Base-by-base conservation (phyloP, 352 stramenopile species). In the Hyaloperonospora brassicae region DNA sequence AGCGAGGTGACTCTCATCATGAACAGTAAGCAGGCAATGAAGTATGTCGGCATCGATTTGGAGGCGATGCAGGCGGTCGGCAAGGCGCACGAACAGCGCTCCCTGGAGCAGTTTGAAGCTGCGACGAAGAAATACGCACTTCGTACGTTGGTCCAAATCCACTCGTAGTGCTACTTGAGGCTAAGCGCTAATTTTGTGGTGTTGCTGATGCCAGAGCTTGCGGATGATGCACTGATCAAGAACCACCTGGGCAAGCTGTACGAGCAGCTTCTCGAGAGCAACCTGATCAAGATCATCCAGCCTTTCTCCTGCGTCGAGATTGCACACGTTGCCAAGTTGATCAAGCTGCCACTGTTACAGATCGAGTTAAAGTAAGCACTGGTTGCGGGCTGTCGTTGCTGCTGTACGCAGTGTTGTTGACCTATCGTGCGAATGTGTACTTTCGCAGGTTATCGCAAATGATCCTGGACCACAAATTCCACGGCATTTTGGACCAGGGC, bases 271-370 rank as follows among this genome's bases (percentile, higher is more conserved):
- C 75, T 99, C 10, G 97, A 99, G 64, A 96, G 84, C 44, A 99
- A 99, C 72, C 72, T 99, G 49, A 95, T 98, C 71, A 98, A 98
- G 64, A 98, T 99, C 62, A 98, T 99, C 58, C 95, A 99, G 77
- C 95, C 96, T 12, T 98, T 97, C 66, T 97, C 87, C 24, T 98
- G 91, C 64, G 90, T 98, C 27, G 93, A 99, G 70, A 97, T 99
- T 48, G 78, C 76, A 44, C 96, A 98, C 68, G 90, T 99, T 25
- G 95, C 97, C 8, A 85, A 89, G 54, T 69, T 99, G 36, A 99
- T 99, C 79, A 95, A 98, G 53, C 84, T 99, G 57, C 87, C 94
- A 14, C 57, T 91, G 7, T 17, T 62, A 31, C 84, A 90, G 62
- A 89, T 93, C 45, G 81, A 93, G 58, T 62, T 89, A 50, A 93